Base-by-base conservation (phyloP, 768 basidiomycete genomes). In the Serpula lacrymans region DNA sequence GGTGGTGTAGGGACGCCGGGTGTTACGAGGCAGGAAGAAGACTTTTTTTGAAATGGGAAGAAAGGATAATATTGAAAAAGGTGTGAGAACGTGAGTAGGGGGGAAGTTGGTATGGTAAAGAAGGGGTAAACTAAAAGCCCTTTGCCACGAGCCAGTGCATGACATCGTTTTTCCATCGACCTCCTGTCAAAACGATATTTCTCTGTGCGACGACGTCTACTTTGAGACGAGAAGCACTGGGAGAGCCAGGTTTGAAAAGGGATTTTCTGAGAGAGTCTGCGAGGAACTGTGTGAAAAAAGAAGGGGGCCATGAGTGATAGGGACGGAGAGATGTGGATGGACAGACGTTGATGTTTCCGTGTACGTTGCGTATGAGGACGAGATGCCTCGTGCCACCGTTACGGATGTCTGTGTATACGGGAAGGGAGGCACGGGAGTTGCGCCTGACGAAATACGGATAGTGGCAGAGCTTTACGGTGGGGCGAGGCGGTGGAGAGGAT, bases 331-430 rank as follows among this genome's bases (percentile, higher is more conserved):
- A 47, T n/a, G n/a, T n/a, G n/a, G n/a, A n/a, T n/a, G n/a, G n/a
- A n/a, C n/a, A n/a, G 54, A 85, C 87, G 42, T 69, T 60, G 44
- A 65, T 53, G 46, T 77, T 70, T 14, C 87, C 88, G 43, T 87
- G 71, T 7, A 90, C 67, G 60, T 88, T 84, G 38, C 80, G 75
- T 42, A 90, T 70, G 32, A 74, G 69, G 31, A 83, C 60, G 25
- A 75, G 64, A 45, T 77, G 65, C 41, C 78, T 75, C 4, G 79
- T 74, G 43, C 82, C 75, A 22, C 63, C 77, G 57, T 83, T 86
- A 47, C 82, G 78, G 32, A 85, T 56, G 57, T 88, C 83, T 21
- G 82, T 75, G 59, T 88, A 88, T 18, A 90, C 83, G 31, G 87
- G 86, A 22, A 89, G 70, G 34, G 75, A 74, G 23, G 84, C 82